A percentile compares a stretch with the other conserved stretches of the same genome.
Evolutionary conservation across 441 rosid species (phyloP).

Genomic region (Erodium trifolium): DNA sequence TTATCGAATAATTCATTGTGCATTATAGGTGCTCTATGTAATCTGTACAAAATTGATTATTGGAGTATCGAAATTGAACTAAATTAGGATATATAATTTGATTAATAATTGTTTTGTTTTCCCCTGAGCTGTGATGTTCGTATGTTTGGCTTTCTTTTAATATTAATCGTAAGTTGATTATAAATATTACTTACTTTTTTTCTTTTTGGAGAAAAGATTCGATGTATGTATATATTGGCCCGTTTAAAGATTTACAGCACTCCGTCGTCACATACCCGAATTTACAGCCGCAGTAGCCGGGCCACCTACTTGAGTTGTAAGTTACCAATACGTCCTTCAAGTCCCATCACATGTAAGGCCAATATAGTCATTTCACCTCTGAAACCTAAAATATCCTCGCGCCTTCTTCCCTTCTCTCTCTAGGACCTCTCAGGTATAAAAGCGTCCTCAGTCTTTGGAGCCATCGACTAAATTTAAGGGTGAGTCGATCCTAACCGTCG

Average conservation of each 20-base stretch:
- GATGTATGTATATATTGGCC: too few relatives aligned
- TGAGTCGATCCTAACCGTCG: slow-evolving; percentile 30
- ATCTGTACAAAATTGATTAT: too few relatives aligned
- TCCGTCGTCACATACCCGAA: background rate
- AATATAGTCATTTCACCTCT: background rate
- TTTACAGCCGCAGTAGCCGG: slow-evolving; percentile 11
- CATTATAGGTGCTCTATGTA: too few relatives aligned
- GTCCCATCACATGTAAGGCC: slow-evolving; percentile 1
- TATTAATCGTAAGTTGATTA: too few relatives aligned
- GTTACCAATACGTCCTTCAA: slow-evolving; percentile 12
- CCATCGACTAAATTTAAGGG: slow-evolving; percentile 23
- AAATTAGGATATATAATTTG: too few relatives aligned
- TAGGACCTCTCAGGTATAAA: background rate
- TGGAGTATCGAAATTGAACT: too few relatives aligned
- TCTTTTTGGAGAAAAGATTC: too few relatives aligned
- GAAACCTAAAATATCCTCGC: slow-evolving; percentile 18
- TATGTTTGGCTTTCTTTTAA: too few relatives aligned
- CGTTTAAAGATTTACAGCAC: slow-evolving; percentile 4
- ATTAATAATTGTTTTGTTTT: too few relatives aligned
- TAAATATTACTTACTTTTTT: too few relatives aligned
- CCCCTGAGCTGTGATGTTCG: too few relatives aligned
- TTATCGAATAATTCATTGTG: too few relatives aligned
- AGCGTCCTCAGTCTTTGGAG: slow-evolving; percentile 17
- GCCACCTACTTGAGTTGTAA: background rate
- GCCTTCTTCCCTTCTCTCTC: background rate